Evolutionary conservation across 2,329 filamentous ascomycete genomes (phyloP), one percentile per base, ranked within the genome.

Genomic region (Xylariales sp.): DNA sequence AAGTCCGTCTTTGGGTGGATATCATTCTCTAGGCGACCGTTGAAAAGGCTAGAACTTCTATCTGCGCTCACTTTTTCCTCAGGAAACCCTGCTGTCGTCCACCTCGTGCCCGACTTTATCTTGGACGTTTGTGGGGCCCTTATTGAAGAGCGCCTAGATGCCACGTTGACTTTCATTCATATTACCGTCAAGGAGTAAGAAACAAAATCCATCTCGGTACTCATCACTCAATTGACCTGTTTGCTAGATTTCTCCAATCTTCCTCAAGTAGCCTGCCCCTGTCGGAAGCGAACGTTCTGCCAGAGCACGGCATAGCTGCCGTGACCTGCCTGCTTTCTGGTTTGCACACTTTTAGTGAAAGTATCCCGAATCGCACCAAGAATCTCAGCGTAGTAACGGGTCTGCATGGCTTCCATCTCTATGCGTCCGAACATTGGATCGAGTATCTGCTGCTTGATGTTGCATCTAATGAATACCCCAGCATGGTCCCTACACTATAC

Each of bases 1-100:
- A 49, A 43, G 14, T 54, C 47, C 1, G 53, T 64, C 0, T 39
- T 66, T 3, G 52, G 59, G 3, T 68, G 62, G 63, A 56, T 68
- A 11, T 58, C 62, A 0, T 66, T 61, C 36, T 44, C 63, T 1
- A 61, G 57, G 31, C 47, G 61, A 0, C 64, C 63, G 1, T 47
- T 68, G 1, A 49, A 47, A 24, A 59, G 50, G 24, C 18, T 52
- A 2, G 63, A 66, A 34, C 47, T 66, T 5, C 45, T 51, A 9
- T 66, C 62, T 1, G 64, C 63, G 0, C 36, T 65, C 1, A 34
- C 54, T 0, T 63, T 64, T 31, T 46, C 47, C 10, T 18, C 38
- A 1, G 47, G 44, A 5, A 31, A 53, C 7, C 25, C 40, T 12
- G 24, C 39, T 0, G 21, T 47, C 1, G 25, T 39, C 0, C 24